Evolutionary conservation across 2,329 filamentous ascomycete genomes (phyloP), one percentile per base, ranked within the genome.

Genomic region (Aspergillus sp.): DNA sequence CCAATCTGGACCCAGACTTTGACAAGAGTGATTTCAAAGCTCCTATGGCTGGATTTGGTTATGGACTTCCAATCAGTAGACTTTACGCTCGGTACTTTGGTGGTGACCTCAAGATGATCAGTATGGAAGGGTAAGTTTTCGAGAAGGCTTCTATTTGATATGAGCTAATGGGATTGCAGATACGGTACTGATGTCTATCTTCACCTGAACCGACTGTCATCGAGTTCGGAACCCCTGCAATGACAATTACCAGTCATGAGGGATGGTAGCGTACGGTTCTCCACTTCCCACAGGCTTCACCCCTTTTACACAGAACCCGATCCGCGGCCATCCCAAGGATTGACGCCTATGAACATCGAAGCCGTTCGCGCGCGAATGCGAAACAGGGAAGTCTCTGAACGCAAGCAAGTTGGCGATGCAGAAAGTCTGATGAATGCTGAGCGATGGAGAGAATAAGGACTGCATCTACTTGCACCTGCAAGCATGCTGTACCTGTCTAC

Each of bases 11-110:
- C 62, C 93, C 93, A 1, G 91, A 97, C 65, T 98, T 97, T 67
- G 91, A 98, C 70, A 95, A 97, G 73, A 95, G 85, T 70, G 93
- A 98, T 67, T 98, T 98, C 76, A 97, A 98, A 69, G 93, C 93
- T 9, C 93, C 93, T 2, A 97, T 98, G 93, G 93, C 93, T 49
- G 93, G 93, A 2, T 98, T 97, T 62, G 93, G 93, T n/a, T 98
- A 98, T 61, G 93, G 93, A 11, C 66, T 98, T 53, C 93, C 93
- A 0, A 97, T 98, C 50, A 95, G 88, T 55, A 78, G 93, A 52
- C 75, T 98, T 41, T 98, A 98, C 61, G 93, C 93, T 43, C 78
- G 93, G 53, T 98, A 98, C 72, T 98, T 98, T 71, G 93, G 93
- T 47, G 93, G 93, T 46, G 93, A 98, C 67, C 68, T 98, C 59